phyloP scores from a whole-genome alignment of 306 rosid genomes.

The Sphenostylis stenocarpa region DNA sequence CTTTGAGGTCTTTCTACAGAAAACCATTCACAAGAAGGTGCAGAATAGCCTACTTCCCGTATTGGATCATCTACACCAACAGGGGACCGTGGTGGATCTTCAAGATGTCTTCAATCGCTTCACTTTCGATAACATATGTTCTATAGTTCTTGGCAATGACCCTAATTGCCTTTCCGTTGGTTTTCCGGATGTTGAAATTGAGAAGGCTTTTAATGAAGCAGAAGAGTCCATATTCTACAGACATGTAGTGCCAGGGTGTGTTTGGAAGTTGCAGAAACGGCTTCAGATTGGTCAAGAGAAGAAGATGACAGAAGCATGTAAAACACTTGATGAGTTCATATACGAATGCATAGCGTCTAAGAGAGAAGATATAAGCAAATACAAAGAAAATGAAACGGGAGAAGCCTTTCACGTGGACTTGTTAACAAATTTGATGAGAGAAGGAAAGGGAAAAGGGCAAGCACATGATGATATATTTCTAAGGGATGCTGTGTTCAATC shows the following conservation, averaged over 20 bases:
- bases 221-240: conserved; percentile 41
- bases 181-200: conserved; percentile 30
- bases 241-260: conserved; percentile 9
- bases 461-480: conserved; percentile 38
- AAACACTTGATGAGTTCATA: conserved; percentile 38
- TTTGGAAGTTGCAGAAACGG: conserved; percentile 50
- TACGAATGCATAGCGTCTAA: conserved; percentile 32
- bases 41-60: conserved; percentile 13
- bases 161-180: conserved; percentile 43
- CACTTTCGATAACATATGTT: conserved; percentile 45
- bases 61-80: conserved; percentile 14
- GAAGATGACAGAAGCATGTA: conserved; percentile 32
- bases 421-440: conserved; percentile 16
- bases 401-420: background rate
- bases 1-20: conserved; percentile 29
- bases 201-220: conserved; percentile 44
- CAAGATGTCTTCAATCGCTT: conserved; percentile 45
- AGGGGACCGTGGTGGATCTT: conserved; percentile 34
- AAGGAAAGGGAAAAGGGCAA: conserved; percentile 8
- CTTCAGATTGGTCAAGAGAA: conserved; percentile 48
- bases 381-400: background rate
- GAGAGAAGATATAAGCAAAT: conserved; percentile 4
- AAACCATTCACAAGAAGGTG: conserved; percentile 25
- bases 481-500: conserved; percentile 42
- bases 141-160: conserved; percentile 42